Base-by-base conservation (phyloP, 768 basidiomycete genomes). In the Myochromella boudieri region DNA sequence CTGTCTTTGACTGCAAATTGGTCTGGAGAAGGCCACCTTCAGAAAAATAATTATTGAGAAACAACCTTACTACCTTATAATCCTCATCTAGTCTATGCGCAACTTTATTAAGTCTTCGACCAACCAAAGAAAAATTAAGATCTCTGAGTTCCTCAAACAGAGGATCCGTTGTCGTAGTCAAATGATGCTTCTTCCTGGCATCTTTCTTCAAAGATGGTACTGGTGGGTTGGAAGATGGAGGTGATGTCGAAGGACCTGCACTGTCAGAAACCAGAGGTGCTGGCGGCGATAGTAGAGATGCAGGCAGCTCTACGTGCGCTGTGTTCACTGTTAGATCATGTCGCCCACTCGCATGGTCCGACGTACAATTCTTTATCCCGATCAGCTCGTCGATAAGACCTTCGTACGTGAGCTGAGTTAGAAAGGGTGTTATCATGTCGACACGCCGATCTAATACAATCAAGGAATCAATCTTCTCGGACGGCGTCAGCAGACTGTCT, bases 321-420 rank as follows among this genome's bases (percentile, higher is more conserved):
- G 27, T 5, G 47, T 31, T 38, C 47, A 10, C 32, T 18, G 29
- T 51, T 31, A 48, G 46, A 45, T 22, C 14, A 20, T 42, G 34
- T 39, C 32, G 7, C 34, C n/a, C 38, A 29, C 17, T n/a, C 25
- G 41, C 29, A 37, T 26, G 12, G 38, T n/a, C 14, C 3, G 8
- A 66, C 85, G 49, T 57, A 92, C 95, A 87, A 59, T 97, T 93
- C 64, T 80, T 87, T 51, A 99, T 85, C 0, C 91, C 89, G 37
- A 97, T 74, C 27, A 92, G 69, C 64, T 99, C 97, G 60, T 98
- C 97, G 26, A 97, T 76, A 38, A 99, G 83, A 15, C 97, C 97
- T 62, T 98, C 88, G 56, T 98, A 98, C 0, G 97, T 99, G 46
- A 98, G 72, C 59, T 98, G 95, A 2, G 97, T 98, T 37, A 95